phyloP scores from a whole-genome alignment of 768 basidiomycete species.

The Lyophyllum semitale region DNA sequence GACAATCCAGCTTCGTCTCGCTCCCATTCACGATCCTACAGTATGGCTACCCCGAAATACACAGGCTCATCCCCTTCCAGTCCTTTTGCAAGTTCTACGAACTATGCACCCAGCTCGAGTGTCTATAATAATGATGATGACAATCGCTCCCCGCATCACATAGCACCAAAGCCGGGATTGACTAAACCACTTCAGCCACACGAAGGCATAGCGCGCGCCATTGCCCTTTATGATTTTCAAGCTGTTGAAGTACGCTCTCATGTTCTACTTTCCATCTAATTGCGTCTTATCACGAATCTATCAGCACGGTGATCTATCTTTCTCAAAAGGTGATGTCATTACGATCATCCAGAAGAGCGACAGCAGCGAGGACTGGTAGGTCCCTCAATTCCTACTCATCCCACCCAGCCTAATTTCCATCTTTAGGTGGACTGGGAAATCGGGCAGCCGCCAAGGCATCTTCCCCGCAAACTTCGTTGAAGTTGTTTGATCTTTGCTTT shows the following conservation, averaged over 20 bases:
- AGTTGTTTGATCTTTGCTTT: slow-evolving; percentile 30
- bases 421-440: slow-evolving; percentile 77
- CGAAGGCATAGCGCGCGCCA: slow-evolving; percentile 70
- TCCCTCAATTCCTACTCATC: neutral
- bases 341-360: slow-evolving; percentile 67
- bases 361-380: slow-evolving; percentile 75
- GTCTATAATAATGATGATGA: slow-evolving; percentile 1
- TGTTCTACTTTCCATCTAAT: neutral
- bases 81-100: neutral
- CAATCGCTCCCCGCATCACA: slow-evolving; percentile 25
- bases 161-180: slow-evolving; percentile 53
- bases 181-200: slow-evolving; percentile 46
- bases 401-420: neutral
- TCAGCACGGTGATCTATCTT: slow-evolving; percentile 74
- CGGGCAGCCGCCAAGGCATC: slow-evolving; percentile 58
- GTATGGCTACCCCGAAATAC: neutral
- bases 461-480: slow-evolving; percentile 90
- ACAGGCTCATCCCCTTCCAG: neutral
- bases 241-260: slow-evolving; percentile 62
- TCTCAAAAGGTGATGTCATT: slow-evolving; percentile 76
- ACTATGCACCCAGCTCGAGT: neutral
- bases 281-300: slow-evolving; percentile 10
- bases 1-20: slow-evolving; percentile 1
- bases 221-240: slow-evolving; percentile 73
- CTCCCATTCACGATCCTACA: slow-evolving; percentile 8